These are phyloP conservation scores for Alectoria sarmentosa DNA, from an alignment of 495 filamentous ascomycete species.

Conservation along the genomic window DNA sequence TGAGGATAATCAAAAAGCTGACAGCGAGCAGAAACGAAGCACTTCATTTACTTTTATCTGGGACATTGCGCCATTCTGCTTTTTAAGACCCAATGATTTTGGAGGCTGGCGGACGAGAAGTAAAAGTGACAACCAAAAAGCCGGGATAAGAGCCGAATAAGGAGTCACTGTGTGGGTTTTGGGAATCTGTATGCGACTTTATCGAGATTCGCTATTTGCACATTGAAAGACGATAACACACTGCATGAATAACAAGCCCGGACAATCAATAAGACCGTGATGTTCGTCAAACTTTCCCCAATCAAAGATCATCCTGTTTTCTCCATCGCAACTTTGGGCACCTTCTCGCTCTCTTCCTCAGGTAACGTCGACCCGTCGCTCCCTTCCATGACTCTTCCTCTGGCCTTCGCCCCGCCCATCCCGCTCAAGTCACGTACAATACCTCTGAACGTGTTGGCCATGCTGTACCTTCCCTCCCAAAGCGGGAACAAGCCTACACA, in stretches of 20 bases:
- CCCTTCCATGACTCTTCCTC: conserved; percentile 13
- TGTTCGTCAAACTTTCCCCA: conserved; percentile 5
- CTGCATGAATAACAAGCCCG: neutral
- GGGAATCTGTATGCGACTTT: neutral
- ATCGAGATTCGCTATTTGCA: neutral
- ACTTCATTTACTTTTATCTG: conserved; percentile 99
- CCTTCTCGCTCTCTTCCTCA: conserved; percentile 12
- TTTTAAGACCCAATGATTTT: conserved; percentile 90
- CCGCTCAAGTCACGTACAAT: conserved; percentile 67
- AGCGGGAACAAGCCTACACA: conserved; percentile 78
- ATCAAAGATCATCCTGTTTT: conserved; percentile 9
- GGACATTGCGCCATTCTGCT: conserved; percentile 97
- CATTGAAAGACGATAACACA: neutral
- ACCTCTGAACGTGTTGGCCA: conserved; percentile 53
- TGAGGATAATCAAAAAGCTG: neutral
- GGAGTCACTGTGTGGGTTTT: neutral
- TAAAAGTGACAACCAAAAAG: neutral
- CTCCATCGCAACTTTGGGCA: neutral
- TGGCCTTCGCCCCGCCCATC: conserved; percentile 26
- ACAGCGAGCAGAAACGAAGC: conserved; percentile 73
- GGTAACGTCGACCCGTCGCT: conserved; percentile 11
- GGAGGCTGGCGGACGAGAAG: neutral
- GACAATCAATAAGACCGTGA: neutral
- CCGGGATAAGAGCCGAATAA: conserved; percentile 4
- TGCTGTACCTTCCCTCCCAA: conserved; percentile 69